Base-by-base conservation (phyloP, 345 rosid genomes). In the Leavenworthia alabamica region DNA sequence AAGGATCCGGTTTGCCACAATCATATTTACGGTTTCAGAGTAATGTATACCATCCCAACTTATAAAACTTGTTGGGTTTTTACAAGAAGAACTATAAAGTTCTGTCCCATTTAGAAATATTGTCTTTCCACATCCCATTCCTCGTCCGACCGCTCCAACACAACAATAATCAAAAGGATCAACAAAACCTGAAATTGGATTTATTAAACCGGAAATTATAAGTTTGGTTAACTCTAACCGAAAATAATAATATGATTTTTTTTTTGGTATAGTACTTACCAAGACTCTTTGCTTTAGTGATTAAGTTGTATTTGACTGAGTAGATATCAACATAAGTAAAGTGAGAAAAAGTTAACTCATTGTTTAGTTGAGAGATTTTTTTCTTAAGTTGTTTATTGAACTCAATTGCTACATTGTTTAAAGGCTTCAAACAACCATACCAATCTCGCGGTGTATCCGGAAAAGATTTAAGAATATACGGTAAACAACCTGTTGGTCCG, bases 1-100 rank as follows among this genome's bases (percentile, higher is more conserved):
- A 23, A 87, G 71, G 47, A 87, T 82, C 5, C 29, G 73, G 3
- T 56, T 64, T 8, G 81, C 80, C 11, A 87, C 56, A 74, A 80
- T 77, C 57, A 46, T 35, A 55, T 87, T 85, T 2, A 87, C 86
- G 1, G 90, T 85, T 64, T 83, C 68, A 0, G 86, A 49, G 72
- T 80, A 86, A 75, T 85, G 93, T 60, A 85, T 77, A 2, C 88
- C 95, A 73, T 90, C 95, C 89, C 97, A 90, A 70, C 87, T 86
- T 16, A 87, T 65, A 68, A 78, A 84, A 57, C 7, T 70, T 11
- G 70, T 73, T 20, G 86, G 93, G 59, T 78, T 54, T 39, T 65
- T 22, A 60, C 95, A 86, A 0, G 95, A 81, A 52, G 77, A 64
- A 8, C 88, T 87, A 59, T 80, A 86, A 32, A 74, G 81, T 29